A percentile compares a stretch with the other conserved stretches of the same genome.
These are phyloP conservation scores for Marchantia paleacea DNA, from an alignment of 225 moss, liverwort and hornwort genomes.

Conservation along the genomic window DNA sequence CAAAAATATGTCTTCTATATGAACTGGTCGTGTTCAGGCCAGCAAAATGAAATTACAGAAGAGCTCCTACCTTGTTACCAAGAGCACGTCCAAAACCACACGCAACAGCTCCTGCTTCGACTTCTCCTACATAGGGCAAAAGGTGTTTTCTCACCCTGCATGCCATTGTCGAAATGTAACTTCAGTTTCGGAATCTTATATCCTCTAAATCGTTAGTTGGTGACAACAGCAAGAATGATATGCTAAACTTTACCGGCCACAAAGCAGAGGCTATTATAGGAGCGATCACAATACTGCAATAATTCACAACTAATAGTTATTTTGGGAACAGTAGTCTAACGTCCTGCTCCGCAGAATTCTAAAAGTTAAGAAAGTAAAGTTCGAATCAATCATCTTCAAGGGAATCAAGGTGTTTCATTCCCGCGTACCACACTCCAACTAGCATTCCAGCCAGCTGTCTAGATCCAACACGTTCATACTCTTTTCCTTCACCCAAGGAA, in stretches of 20 bases:
- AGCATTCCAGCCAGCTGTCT: conserved; percentile 95
- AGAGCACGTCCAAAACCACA: conserved; percentile 97
- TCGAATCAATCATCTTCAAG: neutral
- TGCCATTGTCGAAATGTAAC: neutral
- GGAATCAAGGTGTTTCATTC: neutral
- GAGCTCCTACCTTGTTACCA: conserved; percentile 72
- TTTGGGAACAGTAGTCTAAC: neutral
- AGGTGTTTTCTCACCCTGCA: conserved; percentile 66
- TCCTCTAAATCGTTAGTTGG: neutral
- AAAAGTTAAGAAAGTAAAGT: neutral
- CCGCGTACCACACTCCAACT: conserved; percentile 86
- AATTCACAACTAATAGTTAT: neutral
- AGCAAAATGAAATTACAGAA: too few species aligned
- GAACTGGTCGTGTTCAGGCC: too few species aligned
- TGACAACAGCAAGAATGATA: neutral
- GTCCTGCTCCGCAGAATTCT: neutral
- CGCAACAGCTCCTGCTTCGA: conserved; percentile 89
- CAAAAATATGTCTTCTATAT: neutral
- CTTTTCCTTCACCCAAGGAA: conserved; percentile 70
- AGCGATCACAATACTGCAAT: neutral
- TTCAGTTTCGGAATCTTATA: neutral
- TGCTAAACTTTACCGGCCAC: neutral
- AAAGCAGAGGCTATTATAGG: too few species aligned
- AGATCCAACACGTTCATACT: conserved; percentile 77
- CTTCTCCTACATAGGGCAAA: conserved; percentile 77